phyloP scores from a whole-genome alignment of 768 basidiomycete species.

The Tylopilus felleus region DNA sequence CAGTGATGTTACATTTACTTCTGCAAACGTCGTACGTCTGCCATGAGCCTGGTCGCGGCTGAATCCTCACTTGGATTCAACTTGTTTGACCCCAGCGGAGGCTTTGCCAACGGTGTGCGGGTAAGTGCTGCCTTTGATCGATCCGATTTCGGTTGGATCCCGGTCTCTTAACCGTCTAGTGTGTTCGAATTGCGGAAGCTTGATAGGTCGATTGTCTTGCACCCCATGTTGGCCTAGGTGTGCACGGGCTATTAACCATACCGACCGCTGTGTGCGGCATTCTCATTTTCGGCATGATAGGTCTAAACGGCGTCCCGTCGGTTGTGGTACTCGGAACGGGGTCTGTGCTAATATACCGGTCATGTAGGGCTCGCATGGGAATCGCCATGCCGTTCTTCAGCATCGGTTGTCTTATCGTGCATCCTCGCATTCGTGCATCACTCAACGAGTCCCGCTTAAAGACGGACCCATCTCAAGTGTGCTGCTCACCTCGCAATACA shows the following conservation, averaged over 20 bases:
- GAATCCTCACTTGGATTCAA: slow-evolving; percentile 36
- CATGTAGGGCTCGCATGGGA: slow-evolving; percentile 28
- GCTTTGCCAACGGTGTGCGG: slow-evolving; percentile 48
- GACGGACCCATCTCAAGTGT: slow-evolving; percentile 59
- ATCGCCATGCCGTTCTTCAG: slow-evolving; percentile 9
- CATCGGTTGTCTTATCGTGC: slow-evolving; percentile 18
- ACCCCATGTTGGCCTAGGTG: slow-evolving; percentile 40
- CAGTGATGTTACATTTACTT: slow-evolving; percentile 48
- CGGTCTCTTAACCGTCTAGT: slow-evolving; percentile 15
- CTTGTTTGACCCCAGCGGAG: slow-evolving; percentile 12
- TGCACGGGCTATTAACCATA: slow-evolving; percentile 40
- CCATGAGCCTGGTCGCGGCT: slow-evolving; percentile 40
- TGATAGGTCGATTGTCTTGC: slow-evolving; percentile 52
- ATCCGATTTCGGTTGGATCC: too few species aligned
- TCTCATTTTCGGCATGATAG: slow-evolving; percentile 44
- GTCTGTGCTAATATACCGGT: not conserved
- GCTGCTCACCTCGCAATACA: slow-evolving; percentile 47
- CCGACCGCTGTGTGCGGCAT: slow-evolving; percentile 31
- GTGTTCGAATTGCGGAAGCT: slow-evolving; percentile 49
- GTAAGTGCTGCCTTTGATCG: slow-evolving; percentile 45
- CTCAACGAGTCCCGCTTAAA: slow-evolving; percentile 4
- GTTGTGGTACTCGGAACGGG: slow-evolving; percentile 38
- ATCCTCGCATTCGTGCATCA: slow-evolving; percentile 3
- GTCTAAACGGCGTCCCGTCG: slow-evolving; percentile 32
- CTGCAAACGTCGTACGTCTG: slow-evolving; percentile 36